Evolutionary conservation across 441 rosid species (phyloP).

Genomic region (Kokia cookei): DNA sequence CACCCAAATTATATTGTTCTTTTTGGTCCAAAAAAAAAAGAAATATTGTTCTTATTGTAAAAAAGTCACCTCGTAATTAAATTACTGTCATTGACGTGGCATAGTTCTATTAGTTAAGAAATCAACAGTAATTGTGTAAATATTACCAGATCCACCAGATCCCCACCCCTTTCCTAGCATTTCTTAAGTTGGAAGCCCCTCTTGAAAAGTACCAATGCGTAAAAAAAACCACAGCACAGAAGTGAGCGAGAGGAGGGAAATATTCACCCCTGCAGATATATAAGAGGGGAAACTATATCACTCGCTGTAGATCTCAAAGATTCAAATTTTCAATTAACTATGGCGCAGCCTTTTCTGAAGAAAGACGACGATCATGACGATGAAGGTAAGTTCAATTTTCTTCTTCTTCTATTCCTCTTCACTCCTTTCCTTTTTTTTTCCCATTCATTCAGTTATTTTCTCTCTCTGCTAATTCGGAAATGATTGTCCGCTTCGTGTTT

Average conservation of each 20-base stretch:
- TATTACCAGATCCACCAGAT: conserved; percentile 10
- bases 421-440: no score
- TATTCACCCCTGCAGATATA: not conserved
- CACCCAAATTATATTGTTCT: no score
- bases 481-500: not conserved
- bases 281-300: not conserved
- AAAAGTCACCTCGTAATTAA: no score
- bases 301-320: conserved; percentile 17
- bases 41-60: no score
- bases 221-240: not conserved
- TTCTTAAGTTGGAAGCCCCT: not conserved
- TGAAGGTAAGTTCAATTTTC: conserved; percentile 45
- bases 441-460: not conserved
- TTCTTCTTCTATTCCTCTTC: conserved; percentile 4
- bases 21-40: no score
- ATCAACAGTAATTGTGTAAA: not conserved
- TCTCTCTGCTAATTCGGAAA: not conserved
- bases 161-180: not conserved
- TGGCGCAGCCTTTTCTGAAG: conserved; percentile 94
- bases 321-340: conserved; percentile 21
- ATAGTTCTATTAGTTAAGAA: no score
- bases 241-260: not conserved
- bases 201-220: not conserved
- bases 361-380: conserved; percentile 99
- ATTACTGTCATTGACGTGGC: no score